phyloP scores from a whole-genome alignment of 2,329 filamentous ascomycete species.

The Teratosphaeria destructans region DNA sequence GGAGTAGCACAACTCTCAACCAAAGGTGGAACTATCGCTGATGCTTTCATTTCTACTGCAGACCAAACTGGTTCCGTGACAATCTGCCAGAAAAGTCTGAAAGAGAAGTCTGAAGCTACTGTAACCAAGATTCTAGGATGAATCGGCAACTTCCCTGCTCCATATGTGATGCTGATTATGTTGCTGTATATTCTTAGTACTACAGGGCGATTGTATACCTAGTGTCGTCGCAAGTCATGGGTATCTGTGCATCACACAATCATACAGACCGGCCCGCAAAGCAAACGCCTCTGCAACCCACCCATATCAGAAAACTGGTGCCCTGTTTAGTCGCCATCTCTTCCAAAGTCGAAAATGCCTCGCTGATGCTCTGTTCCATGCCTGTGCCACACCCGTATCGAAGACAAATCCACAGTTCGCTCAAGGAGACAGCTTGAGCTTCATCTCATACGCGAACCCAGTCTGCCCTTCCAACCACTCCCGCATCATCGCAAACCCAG shows the following conservation, averaged over 20 bases:
- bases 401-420: background rate
- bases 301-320: background rate
- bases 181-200: too few relatives aligned
- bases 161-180: too few relatives aligned
- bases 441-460: slow-evolving; percentile 13
- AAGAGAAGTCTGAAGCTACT: too few relatives aligned
- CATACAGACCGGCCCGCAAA: background rate
- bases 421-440: slow-evolving; percentile 11
- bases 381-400: background rate
- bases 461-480: slow-evolving; percentile 30
- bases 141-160: too few relatives aligned
- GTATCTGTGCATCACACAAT: background rate
- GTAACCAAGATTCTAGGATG: too few relatives aligned
- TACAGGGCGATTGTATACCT: background rate
- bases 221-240: background rate
- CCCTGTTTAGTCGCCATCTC: background rate
- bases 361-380: background rate
- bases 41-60: too few relatives aligned
- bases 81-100: too few relatives aligned
- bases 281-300: slow-evolving; percentile 1
- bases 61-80: too few relatives aligned
- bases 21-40: too few relatives aligned
- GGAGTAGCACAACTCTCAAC: too few relatives aligned
- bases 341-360: background rate
- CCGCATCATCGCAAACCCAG: slow-evolving; percentile 30